Base-by-base conservation (phyloP, 495 filamentous ascomycete species). In the Astrothelium macrocarpum region DNA sequence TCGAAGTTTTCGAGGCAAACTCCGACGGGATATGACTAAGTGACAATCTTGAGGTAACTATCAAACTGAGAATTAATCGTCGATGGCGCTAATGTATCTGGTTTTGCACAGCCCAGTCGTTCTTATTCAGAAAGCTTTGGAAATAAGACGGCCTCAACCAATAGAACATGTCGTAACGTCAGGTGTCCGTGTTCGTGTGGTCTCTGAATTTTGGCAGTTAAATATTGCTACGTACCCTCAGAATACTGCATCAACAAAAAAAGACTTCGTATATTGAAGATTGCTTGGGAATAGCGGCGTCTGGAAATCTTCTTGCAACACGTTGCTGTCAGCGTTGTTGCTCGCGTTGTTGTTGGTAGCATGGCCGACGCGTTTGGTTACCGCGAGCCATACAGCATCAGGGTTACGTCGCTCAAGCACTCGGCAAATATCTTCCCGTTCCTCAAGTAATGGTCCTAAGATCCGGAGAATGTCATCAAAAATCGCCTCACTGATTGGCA, bases 321-420 rank as follows among this genome's bases (percentile, higher is more conserved):
- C 7, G 5, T 20, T 29, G 20, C 20, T 3, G 29, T 56, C 9
- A 9, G 26, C 49, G 7, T 56, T 5, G 16, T 56, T 56, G 5
- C 9, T 9, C 7, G 49, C 9, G 12, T 29, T 29, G 49, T 56
- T 26, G 23, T 20, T 56, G 5, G 23, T 29, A 56, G 25, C 2
- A 12, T 20, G 16, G 7, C 10, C 18, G 1, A 16, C 36, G 11
- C 31, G 32, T 12, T 23, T 60, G 5, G 7, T n/a, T 26, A 36
- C 46, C 1, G 62, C 64, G 26, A 90, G 72, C 90, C 90, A 92
- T 16, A 91, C 83, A 2, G 85, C 85, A 76, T 92, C 88, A 9
- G 82, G 76, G 72, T 91, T 89, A 42, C 82, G 71, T 4, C 70
- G 70, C 68, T 85, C 82, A 32, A 91, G 65, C 16, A 81, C 83